These are phyloP conservation scores for Hypsizygus marmoreus DNA, from an alignment of 768 basidiomycete genomes.

Conservation along the genomic window DNA sequence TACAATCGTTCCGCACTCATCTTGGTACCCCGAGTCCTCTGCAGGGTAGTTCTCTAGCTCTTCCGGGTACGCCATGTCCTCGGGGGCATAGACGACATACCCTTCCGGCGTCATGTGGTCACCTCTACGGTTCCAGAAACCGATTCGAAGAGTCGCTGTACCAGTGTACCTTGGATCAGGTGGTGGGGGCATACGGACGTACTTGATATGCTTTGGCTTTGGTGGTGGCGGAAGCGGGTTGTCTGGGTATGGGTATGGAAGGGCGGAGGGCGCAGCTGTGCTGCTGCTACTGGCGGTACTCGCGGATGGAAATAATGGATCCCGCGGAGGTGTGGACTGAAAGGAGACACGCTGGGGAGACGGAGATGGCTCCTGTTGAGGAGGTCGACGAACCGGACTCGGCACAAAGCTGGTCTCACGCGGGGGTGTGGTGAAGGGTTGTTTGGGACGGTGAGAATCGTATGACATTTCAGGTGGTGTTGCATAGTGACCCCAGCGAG, in stretches of 20 bases:
- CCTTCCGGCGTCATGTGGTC: conserved; percentile 62
- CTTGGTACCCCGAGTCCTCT: conserved; percentile 53
- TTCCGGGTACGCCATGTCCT: conserved; percentile 50
- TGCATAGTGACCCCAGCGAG: too few relatives aligned
- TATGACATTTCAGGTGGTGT: too few relatives aligned
- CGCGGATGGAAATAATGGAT: conserved; percentile 10
- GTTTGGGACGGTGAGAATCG: too few relatives aligned
- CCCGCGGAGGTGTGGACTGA: conserved; percentile 7
- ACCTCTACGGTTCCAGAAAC: conserved; percentile 77
- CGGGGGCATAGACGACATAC: conserved; percentile 70
- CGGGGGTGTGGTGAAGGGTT: too few relatives aligned
- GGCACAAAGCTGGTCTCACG: too few relatives aligned
- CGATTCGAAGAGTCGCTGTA: conserved; percentile 55
- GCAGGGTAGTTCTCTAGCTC: conserved; percentile 65
- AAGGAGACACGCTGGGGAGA: conserved; percentile 2
- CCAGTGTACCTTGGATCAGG: conserved; percentile 25
- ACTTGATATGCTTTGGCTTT: conserved; percentile 13
- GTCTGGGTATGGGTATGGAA: conserved; percentile 8
- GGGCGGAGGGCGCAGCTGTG: neutral
- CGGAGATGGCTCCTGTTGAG: conserved; percentile 11
- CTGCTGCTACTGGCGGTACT: neutral
- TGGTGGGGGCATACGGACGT: conserved; percentile 26
- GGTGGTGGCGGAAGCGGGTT: conserved; percentile 4
- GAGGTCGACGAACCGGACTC: neutral
- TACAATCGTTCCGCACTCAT: conserved; percentile 49